A percentile compares a stretch with the other conserved stretches of the same genome.
Evolutionary conservation across 257 asterid species (phyloP).

Genomic region (Solanum clarkiae): DNA sequence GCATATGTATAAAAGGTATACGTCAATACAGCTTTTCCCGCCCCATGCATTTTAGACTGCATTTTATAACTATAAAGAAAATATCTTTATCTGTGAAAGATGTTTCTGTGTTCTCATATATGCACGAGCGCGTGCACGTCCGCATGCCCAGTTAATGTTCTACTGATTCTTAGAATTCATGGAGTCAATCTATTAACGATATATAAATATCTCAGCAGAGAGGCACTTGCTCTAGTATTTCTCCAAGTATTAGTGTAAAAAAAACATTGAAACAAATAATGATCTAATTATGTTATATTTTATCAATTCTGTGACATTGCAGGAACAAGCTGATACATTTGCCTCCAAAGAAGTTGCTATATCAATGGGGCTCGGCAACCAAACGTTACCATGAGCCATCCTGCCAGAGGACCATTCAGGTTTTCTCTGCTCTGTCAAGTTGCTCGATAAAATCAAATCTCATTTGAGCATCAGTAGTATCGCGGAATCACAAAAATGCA

Average conservation of each 20-base stretch:
- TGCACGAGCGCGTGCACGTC: not conserved
- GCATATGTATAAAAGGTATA: not conserved
- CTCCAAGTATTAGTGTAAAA: not conserved
- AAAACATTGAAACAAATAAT: not conserved
- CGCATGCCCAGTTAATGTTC: not conserved
- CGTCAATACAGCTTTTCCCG: not conserved
- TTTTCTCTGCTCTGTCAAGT: not conserved
- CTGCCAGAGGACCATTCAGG: not conserved
- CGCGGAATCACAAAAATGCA: not conserved
- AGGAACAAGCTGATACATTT: conserved; percentile 88
- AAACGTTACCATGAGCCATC: conserved; percentile 45
- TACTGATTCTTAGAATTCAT: not conserved
- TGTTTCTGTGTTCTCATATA: not conserved
- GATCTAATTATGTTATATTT: not conserved
- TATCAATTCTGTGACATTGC: conserved; percentile 13
- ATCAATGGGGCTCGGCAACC: conserved; percentile 78
- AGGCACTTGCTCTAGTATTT: not conserved
- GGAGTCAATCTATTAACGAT: not conserved
- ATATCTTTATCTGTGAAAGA: not conserved
- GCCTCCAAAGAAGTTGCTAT: conserved; percentile 76
- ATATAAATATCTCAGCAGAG: not conserved
- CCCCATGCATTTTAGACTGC: not conserved
- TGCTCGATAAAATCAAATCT: not conserved
- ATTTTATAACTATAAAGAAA: not conserved
- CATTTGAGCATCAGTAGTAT: not conserved